Evolutionary conservation across 352 stramenopile species (phyloP).

Genomic region (Globisporangium rhizosaccharum): DNA sequence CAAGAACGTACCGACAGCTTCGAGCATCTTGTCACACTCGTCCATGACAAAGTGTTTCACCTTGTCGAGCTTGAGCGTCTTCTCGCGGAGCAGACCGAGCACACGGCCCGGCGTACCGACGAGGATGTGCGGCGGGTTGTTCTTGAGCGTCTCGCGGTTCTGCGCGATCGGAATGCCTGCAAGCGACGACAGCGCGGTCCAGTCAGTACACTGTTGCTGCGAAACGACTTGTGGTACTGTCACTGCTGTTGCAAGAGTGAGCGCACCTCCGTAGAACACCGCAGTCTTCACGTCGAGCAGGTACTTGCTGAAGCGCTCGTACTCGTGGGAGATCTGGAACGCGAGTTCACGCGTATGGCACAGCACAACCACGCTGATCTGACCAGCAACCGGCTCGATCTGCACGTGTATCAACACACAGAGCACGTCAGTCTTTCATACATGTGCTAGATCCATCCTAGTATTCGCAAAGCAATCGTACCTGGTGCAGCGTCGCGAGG

Average conservation of each 20-base stretch:
- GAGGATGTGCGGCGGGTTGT: slow-evolving; percentile 94
- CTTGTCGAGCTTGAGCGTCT: slow-evolving; percentile 97
- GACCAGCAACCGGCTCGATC: slow-evolving; percentile 85
- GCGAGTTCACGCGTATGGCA: slow-evolving; percentile 99
- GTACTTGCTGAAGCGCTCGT: slow-evolving; percentile 99
- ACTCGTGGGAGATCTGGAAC: slow-evolving; percentile 99
- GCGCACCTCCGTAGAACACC: slow-evolving; percentile 94
- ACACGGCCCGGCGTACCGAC: slow-evolving; percentile 98
- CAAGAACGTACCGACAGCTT: slow-evolving; percentile 85
- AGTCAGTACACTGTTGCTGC: slow-evolving; percentile 4
- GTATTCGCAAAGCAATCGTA: slow-evolving; percentile 23
- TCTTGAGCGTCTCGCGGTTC: slow-evolving; percentile 97
- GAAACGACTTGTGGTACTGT: background rate
- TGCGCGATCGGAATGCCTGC: slow-evolving; percentile 90
- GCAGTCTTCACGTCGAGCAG: slow-evolving; percentile 94
- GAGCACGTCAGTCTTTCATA: slow-evolving; percentile 3
- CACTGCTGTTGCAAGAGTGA: background rate
- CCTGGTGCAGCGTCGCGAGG: slow-evolving; percentile 98
- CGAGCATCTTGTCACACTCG: slow-evolving; percentile 99
- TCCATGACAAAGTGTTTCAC: slow-evolving; percentile 99
- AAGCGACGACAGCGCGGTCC: background rate
- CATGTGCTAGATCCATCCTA: background rate
- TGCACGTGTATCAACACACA: slow-evolving; percentile 15
- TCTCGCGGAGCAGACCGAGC: slow-evolving; percentile 87
- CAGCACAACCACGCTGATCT: slow-evolving; percentile 97